Evolutionary conservation across 225 moss, liverwort and hornwort genomes (phyloP).

Genomic region (Polytrichum commune): DNA sequence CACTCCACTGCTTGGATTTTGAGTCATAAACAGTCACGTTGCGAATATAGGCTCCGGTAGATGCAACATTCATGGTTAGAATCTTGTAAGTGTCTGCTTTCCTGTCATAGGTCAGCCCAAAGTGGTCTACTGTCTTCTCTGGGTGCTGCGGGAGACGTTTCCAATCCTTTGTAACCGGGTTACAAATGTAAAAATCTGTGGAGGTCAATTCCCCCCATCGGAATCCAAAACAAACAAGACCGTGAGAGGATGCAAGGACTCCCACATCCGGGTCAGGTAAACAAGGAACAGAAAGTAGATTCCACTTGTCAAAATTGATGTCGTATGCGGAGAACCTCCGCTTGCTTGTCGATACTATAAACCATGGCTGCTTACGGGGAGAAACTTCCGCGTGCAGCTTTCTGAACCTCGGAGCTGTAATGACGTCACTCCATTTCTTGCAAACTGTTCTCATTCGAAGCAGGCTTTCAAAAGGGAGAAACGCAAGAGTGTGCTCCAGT

Average conservation of each 20-base stretch:
- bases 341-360: constrained; percentile 32
- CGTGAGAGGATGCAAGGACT: constrained; percentile 37
- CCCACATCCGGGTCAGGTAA: constrained; percentile 40
- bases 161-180: constrained; percentile 42
- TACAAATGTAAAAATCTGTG: constrained; percentile 30
- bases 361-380: constrained; percentile 34
- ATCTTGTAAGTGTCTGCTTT: constrained; percentile 28
- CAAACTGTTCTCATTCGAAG: constrained; percentile 32
- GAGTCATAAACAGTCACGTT: constrained; percentile 41
- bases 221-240: constrained; percentile 36
- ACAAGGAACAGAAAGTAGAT: constrained; percentile 16
- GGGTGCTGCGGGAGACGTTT: constrained; percentile 36
- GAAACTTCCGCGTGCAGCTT: constrained; percentile 25
- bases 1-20: constrained; percentile 19
- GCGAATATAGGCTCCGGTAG: constrained; percentile 17
- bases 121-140: constrained; percentile 48
- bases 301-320: constrained; percentile 28
- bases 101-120: constrained; percentile 36
- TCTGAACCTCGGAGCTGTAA: constrained; percentile 14
- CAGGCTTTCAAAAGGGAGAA: constrained; percentile 23
- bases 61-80: constrained; percentile 43
- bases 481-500: constrained; percentile 23
- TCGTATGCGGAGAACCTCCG: constrained; percentile 33
- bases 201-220: constrained; percentile 27
- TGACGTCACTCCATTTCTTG: constrained; percentile 36